phyloP scores from a whole-genome alignment of 345 rosid genomes.

The Eucalyptus virginea region DNA sequence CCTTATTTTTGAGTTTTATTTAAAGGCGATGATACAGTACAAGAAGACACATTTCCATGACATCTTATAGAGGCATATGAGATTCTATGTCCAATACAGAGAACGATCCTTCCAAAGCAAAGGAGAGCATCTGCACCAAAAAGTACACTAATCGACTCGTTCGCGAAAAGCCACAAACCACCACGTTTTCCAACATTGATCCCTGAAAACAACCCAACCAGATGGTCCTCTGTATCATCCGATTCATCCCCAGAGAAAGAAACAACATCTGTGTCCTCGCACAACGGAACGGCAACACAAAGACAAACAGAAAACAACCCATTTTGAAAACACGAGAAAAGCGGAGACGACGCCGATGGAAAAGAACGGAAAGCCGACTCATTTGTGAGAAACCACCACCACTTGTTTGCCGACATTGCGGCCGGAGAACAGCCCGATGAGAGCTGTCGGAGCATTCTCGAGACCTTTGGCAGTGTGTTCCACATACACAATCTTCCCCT shows the following conservation, averaged over 20 bases:
- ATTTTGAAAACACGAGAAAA: background rate
- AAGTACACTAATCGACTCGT: background rate
- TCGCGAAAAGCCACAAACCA: background rate
- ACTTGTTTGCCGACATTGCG: slow-evolving; percentile 17
- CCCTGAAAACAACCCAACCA: background rate
- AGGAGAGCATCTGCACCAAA: background rate
- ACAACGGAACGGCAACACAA: background rate
- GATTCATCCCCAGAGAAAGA: background rate
- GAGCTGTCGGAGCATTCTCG: slow-evolving; percentile 5
- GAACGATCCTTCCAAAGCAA: background rate
- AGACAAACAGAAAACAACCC: background rate
- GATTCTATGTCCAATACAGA: background rate
- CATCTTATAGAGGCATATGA: background rate
- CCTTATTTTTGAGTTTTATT: background rate
- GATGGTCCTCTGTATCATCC: background rate
- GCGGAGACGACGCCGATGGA: background rate
- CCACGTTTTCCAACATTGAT: background rate
- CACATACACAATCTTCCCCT: slow-evolving; percentile 7
- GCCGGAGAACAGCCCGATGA: slow-evolving; percentile 12
- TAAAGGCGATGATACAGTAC: background rate
- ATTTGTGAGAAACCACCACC: slow-evolving; percentile 9
- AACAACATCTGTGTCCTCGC: background rate
- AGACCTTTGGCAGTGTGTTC: slow-evolving; percentile 17
- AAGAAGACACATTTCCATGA: background rate
- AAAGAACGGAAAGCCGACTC: background rate